phyloP scores from a whole-genome alignment of 1,284 basidiomycete genomes.

The Fomitiporia mediterranea region DNA sequence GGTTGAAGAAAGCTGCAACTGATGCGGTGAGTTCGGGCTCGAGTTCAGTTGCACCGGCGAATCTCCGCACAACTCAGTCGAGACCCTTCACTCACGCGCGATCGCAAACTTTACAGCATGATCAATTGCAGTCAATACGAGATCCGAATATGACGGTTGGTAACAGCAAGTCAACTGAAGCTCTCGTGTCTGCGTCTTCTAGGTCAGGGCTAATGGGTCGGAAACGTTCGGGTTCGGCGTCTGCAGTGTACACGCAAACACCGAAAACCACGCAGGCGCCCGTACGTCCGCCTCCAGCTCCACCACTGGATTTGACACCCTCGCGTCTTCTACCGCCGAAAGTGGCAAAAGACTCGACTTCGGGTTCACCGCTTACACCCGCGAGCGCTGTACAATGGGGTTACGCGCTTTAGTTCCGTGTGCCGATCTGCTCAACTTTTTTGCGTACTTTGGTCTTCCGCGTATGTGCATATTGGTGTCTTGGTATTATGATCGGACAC shows the following conservation, averaged over 20 bases:
- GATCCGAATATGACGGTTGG: not conserved
- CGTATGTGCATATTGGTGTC: not conserved
- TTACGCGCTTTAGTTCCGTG: constrained; percentile 7
- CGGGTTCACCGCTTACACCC: not conserved
- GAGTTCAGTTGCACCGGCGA: not conserved
- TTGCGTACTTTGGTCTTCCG: not conserved
- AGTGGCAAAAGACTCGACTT: not conserved
- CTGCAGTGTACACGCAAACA: not conserved
- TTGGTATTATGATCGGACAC: not conserved
- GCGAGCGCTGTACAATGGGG: constrained; percentile 11
- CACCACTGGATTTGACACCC: not conserved
- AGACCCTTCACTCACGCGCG: not conserved
- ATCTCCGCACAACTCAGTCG: not conserved
- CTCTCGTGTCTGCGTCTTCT: not conserved
- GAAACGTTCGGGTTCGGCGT: not conserved
- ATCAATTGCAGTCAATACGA: not conserved
- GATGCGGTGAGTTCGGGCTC: not conserved
- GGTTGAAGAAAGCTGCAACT: not conserved
- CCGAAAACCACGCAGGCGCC: not conserved
- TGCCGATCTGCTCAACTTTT: not conserved
- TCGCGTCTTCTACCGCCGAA: not conserved
- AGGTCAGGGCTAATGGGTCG: not conserved
- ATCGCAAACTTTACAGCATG: constrained; percentile 1
- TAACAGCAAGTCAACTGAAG: not conserved
- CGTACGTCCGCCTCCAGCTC: not conserved